Conservation (phyloP, 495 filamentous ascomycete genomes). For the Platismatia glauca region DNA sequence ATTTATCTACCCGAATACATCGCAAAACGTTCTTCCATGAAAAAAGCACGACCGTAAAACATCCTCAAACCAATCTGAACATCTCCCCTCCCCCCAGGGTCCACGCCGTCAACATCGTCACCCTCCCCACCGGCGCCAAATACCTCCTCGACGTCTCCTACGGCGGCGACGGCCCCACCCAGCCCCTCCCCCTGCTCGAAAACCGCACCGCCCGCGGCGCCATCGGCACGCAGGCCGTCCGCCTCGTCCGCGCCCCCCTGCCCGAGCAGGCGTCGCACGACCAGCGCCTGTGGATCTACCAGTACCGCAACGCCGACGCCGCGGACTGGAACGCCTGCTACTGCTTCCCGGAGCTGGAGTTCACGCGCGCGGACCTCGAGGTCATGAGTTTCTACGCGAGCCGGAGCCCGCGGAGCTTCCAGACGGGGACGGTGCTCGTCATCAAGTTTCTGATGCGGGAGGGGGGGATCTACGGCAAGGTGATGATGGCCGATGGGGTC, state of each 20-base stretch:
- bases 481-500: conserved; percentile 47
- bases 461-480: conserved; percentile 35
- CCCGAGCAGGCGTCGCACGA: background rate
- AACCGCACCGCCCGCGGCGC: background rate
- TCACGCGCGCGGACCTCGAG: conserved; percentile 47
- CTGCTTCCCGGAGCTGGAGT: background rate
- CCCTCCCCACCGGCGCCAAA: background rate
- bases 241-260: background rate
- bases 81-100: conserved; percentile 5
- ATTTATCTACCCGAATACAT: too few species aligned
- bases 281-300: background rate
- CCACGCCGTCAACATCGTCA: background rate
- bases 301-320: background rate
- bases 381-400: conserved; percentile 53
- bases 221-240: background rate
- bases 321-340: background rate
- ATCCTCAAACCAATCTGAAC: too few species aligned
- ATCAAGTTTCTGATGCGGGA: conserved; percentile 39
- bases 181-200: background rate
- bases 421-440: conserved; percentile 41
- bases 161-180: background rate
- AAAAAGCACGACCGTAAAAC: too few species aligned
- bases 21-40: too few species aligned
- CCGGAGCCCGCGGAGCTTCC: conserved; percentile 35
- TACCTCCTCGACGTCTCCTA: background rate